Evolutionary conservation across 148 eudicot species (phyloP), one percentile per base, ranked within the genome.

Genomic region (Salicornia ramosissima): DNA sequence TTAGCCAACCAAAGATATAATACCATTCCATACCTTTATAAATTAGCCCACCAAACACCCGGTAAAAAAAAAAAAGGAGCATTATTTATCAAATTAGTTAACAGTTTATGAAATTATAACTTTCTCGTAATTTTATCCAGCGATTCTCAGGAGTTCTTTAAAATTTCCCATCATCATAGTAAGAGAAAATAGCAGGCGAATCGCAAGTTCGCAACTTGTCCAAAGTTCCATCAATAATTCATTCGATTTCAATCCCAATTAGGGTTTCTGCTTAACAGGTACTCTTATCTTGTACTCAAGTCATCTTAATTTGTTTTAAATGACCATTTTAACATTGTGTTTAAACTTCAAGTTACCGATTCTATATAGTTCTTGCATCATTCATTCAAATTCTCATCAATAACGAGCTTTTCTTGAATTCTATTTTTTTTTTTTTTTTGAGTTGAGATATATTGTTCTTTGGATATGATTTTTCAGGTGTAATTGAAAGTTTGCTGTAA

Each of bases 401-500:
- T n/a, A n/a, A n/a, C 31, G 13, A 18, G 31, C 13, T 31, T 56
- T n/a, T 18, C 34, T 71, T 71, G 24, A 33, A 46, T 71, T 61
- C 21, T 71, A 46, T 10, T 71, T 12, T 4, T 59, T 11, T 59
- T 71, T 46, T 10, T 71, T 12, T 4, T 59, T 11, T 59, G 40
- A 1, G n/a, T 61, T 71, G 34, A 71, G 53, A 33, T 61, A 45
- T 47, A 49, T 24, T 30, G 14, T 22, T 70, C 4, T 59, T 60
- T 60, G 43, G 64, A 60, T 33, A 33, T 34, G 5, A 34, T 60
- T 70, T 49, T 49, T 49, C 29, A 40, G 56, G 25, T n/a, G 25
- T 19, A 65, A 51, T 71, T 71, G 75, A 39, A 65, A 71, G 5
- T 34, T 65, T 30, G 71, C 9, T 60, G 34, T 30, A 0, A 46